Conservation (phyloP, 1,284 basidiomycete species). For the Dichomitus squalens region DNA sequence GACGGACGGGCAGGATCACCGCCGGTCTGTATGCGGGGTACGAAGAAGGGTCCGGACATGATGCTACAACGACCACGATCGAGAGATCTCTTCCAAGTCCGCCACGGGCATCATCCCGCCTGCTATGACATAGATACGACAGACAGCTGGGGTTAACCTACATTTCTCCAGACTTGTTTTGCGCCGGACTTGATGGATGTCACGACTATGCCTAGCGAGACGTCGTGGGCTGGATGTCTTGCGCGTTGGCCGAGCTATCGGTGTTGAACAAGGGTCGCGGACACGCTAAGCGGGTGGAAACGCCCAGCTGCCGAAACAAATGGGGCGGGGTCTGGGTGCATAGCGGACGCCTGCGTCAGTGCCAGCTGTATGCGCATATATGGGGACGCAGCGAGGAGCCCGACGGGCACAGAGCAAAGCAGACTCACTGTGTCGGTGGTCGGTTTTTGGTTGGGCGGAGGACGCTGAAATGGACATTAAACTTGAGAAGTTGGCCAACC, state of each 20-base stretch:
- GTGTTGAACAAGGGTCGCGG: neutral
- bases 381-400: neutral
- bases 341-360: neutral
- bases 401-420: neutral
- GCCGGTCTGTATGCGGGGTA: constrained; percentile 13
- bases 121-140: constrained; percentile 8
- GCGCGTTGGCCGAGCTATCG: neutral
- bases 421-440: constrained; percentile 2
- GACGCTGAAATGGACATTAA: constrained; percentile 15
- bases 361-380: neutral
- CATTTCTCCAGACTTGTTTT: neutral
- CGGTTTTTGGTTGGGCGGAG: neutral
- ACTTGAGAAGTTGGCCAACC: constrained; percentile 22
- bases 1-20: constrained; percentile 18
- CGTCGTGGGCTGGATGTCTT: neutral
- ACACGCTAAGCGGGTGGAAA: neutral
- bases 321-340: neutral
- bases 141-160: constrained; percentile 7
- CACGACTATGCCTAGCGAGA: neutral
- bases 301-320: neutral
- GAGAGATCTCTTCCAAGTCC: constrained; percentile 20
- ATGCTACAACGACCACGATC: constrained; percentile 17
- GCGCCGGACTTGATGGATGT: neutral
- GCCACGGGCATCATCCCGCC: constrained; percentile 17
- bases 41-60: constrained; percentile 1